A percentile compares a stretch with the other conserved stretches of the same genome.
These are phyloP conservation scores for Odontarrhena argentea DNA, from an alignment of 345 rosid genomes.

Conservation along the genomic window DNA sequence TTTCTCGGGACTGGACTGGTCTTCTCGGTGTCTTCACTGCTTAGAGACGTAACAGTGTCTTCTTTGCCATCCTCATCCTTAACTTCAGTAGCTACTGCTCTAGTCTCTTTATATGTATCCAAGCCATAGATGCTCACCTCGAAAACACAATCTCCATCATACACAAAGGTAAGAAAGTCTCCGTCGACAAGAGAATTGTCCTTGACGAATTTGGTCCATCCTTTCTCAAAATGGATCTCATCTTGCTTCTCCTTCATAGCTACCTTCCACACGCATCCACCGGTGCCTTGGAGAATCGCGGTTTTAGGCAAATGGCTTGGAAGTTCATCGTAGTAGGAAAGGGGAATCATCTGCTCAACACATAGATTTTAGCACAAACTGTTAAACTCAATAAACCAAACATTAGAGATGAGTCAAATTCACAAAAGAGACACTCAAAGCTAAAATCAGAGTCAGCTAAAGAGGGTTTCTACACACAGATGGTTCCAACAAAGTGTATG, in stretches of 20 bases:
- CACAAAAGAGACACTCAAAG: not conserved
- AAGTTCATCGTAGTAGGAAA: conserved; percentile 18
- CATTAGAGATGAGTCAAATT: conserved; percentile 1
- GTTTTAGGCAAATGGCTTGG: conserved; percentile 24
- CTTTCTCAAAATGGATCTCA: conserved; percentile 18
- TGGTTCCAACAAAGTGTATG: too few species aligned
- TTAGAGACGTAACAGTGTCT: not conserved
- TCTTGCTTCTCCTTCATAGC: not conserved
- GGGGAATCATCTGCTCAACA: conserved; percentile 17
- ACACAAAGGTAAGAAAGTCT: conserved; percentile 33
- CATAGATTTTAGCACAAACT: not conserved
- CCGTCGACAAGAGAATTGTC: conserved; percentile 29
- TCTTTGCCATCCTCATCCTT: not conserved
- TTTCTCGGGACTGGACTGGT: not conserved
- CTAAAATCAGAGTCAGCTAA: too few species aligned
- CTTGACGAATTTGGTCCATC: conserved; percentile 27
- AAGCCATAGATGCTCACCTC: conserved; percentile 31
- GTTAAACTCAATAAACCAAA: not conserved
- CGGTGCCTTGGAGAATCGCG: conserved; percentile 24
- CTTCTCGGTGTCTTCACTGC: conserved; percentile 15
- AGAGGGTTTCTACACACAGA: too few species aligned
- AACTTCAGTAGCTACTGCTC: not conserved
- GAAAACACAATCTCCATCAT: conserved; percentile 27
- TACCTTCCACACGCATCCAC: conserved; percentile 30
- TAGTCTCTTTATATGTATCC: conserved; percentile 21